phyloP scores from a whole-genome alignment of 1,284 basidiomycete genomes.

The Vanrija sp. region DNA sequence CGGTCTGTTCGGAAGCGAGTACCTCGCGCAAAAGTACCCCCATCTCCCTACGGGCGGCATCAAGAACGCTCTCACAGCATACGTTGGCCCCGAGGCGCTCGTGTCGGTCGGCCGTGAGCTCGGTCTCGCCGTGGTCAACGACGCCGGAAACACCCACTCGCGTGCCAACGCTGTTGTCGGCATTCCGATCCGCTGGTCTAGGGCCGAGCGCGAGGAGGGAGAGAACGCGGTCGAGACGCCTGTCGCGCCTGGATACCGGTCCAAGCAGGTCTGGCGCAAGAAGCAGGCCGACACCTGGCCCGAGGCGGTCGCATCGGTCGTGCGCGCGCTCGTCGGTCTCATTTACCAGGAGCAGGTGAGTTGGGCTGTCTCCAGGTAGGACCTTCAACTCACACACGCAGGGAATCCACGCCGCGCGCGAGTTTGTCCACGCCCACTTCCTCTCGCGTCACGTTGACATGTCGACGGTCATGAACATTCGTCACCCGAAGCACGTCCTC shows the following conservation, averaged over 20 bases:
- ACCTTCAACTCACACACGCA: slow-evolving; percentile 39
- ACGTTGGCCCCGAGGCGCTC: slow-evolving; percentile 80
- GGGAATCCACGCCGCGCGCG: slow-evolving; percentile 72
- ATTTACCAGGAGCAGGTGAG: slow-evolving; percentile 55
- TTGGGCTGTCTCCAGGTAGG: neutral
- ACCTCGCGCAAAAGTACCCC: slow-evolving; percentile 76
- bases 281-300: slow-evolving; percentile 24
- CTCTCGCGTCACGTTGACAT: slow-evolving; percentile 77
- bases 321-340: slow-evolving; percentile 54
- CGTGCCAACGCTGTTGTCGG: slow-evolving; percentile 18
- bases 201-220: slow-evolving; percentile 64
- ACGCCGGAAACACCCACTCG: slow-evolving; percentile 15
- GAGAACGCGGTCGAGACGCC: slow-evolving; percentile 18
- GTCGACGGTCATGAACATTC: slow-evolving; percentile 79
- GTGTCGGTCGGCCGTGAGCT: slow-evolving; percentile 79
- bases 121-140: slow-evolving; percentile 37
- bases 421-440: slow-evolving; percentile 82
- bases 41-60: slow-evolving; percentile 85
- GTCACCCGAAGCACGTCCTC: slow-evolving; percentile 75
- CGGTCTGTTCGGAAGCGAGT: slow-evolving; percentile 85
- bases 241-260: slow-evolving; percentile 23
- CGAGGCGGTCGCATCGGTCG: slow-evolving; percentile 49
- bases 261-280: slow-evolving; percentile 12
- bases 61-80: slow-evolving; percentile 84
- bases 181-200: slow-evolving; percentile 52